Conservation (phyloP, 805 yeast species). For the Candida glaebosa region DNA sequence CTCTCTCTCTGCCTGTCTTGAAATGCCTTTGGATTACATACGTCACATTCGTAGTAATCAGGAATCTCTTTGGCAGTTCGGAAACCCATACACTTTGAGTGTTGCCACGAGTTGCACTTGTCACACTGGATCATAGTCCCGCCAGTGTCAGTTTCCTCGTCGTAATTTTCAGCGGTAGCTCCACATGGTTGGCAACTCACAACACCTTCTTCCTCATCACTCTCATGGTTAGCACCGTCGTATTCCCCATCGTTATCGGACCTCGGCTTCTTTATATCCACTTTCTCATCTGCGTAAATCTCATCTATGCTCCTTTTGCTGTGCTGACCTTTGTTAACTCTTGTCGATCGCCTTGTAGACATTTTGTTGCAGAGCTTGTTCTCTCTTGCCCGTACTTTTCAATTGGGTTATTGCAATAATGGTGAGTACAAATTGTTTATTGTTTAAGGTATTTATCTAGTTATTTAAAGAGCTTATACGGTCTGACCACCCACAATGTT, state of each 20-base stretch:
- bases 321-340: conserved; percentile 40
- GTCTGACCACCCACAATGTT: not conserved
- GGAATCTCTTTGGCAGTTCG: conserved; percentile 38
- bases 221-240: not conserved
- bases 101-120: conserved; percentile 69
- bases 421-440: not conserved
- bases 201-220: conserved; percentile 34
- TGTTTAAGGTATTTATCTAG: conserved; percentile 1
- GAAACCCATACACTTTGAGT: conserved; percentile 58
- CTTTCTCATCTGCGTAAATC: conserved; percentile 5
- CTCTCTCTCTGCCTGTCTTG: conserved; percentile 9
- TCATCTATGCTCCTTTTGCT: conserved; percentile 25
- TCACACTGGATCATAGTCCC: conserved; percentile 69
- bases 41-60: conserved; percentile 48
- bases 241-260: conserved; percentile 13
- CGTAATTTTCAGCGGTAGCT: conserved; percentile 52
- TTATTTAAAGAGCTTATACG: not conserved
- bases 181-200: conserved; percentile 65
- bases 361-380: not conserved
- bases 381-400: not conserved
- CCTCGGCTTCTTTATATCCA: conserved; percentile 4
- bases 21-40: conserved; percentile 31
- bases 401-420: not conserved
- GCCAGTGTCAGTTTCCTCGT: conserved; percentile 50
- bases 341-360: conserved; percentile 28